phyloP scores from a whole-genome alignment of 495 filamentous ascomycete species.

The Penicillium canescens region DNA sequence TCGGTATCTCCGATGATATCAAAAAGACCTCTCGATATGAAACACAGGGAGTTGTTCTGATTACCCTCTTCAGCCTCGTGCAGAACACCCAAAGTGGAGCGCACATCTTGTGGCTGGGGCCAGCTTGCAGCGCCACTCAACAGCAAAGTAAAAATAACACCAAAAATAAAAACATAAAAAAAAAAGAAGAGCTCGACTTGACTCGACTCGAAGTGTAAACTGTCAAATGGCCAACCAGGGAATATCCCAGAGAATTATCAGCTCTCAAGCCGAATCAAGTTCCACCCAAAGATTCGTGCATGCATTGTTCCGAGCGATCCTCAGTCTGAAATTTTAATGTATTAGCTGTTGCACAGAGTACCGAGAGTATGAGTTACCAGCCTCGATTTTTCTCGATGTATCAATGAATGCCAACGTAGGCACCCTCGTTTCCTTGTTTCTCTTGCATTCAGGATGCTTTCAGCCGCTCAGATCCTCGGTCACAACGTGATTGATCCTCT shows the following conservation, averaged over 20 bases:
- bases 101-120: constrained; percentile 13
- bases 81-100: constrained; percentile 7
- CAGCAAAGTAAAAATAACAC: neutral
- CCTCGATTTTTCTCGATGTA: no score
- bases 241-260: constrained; percentile 16
- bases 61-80: constrained; percentile 21
- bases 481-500: constrained; percentile 34
- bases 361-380: neutral
- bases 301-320: constrained; percentile 19
- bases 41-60: neutral
- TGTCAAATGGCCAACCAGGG: constrained; percentile 16
- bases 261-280: constrained; percentile 9
- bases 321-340: constrained; percentile 9
- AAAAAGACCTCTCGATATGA: neutral
- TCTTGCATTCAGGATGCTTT: neutral
- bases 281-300: constrained; percentile 9
- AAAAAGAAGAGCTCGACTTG: no score
- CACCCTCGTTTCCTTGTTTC: no score
- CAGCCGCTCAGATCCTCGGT: constrained; percentile 17
- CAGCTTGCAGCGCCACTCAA: constrained; percentile 13
- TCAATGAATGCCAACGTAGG: no score
- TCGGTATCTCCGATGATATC: constrained; percentile 3
- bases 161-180: no score
- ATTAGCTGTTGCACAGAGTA: neutral
- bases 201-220: neutral